Evolutionary conservation across 225 moss, liverwort and hornwort species (phyloP), one percentile per base, ranked within the genome.

Genomic region (Lunularia cruciata): DNA sequence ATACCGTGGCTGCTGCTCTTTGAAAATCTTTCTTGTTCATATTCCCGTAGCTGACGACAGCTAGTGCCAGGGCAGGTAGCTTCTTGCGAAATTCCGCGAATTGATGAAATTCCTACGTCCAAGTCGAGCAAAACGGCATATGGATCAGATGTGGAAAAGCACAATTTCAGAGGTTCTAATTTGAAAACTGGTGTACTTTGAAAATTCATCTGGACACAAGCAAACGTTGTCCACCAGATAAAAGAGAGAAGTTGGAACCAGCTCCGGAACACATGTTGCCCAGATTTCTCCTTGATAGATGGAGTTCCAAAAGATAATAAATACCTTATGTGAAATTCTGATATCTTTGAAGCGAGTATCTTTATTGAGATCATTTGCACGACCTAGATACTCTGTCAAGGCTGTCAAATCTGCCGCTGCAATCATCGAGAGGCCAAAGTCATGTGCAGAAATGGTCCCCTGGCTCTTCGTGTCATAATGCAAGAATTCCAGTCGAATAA

Each of bases 381-480:
- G 86, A 43, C 85, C 79, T 81, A 95, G 45, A 40, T 86, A 90
- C 59, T 86, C 76, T 63, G 80, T 68, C 42, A 86, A 68, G 60
- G 67, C 76, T 42, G 86, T 73, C 78, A 92, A 78, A 76, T 95
- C 88, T 62, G 95, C 95, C 43, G 95, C 79, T 27, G 89, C 89
- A 65, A 91, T 74, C 88, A 95, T 83, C 16, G 92, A 95, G 65
- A 91, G 84, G 51, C 80, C 92, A 64, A 92, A 90, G 73, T 95
- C 88, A 39, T 83, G 71, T 25, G 95, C 89, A 56, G 95, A 84
- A 65, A 95, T 90, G 20, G 83, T 83, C 48, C 88, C 89, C 38
- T 46, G 76, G 20, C 85, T 73, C 62, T 81, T 86, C 73, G 73
- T 80, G 52, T 95, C 95, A 61, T 95, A 95, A 74, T 95, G 92